These are phyloP conservation scores for Taphrina sp. DNA, from an alignment of 1,139 yeast genomes.

Conservation along the genomic window DNA sequence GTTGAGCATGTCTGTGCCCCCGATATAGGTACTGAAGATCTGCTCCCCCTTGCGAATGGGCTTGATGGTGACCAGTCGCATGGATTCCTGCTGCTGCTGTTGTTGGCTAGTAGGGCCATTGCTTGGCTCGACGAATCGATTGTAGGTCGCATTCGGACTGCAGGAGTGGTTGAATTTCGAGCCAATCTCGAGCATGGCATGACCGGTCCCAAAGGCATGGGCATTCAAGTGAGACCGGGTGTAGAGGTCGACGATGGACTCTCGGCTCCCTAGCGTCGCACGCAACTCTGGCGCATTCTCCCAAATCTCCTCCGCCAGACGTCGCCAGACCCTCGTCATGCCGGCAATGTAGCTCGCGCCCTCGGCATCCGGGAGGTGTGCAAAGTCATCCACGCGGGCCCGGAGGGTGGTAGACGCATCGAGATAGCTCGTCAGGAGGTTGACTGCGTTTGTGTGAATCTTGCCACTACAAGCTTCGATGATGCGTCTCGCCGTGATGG, in stretches of 20 bases:
- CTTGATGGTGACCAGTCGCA: conserved; percentile 25
- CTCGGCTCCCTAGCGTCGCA: not conserved
- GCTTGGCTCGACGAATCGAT: not conserved
- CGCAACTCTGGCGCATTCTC: not conserved
- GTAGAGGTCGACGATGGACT: conserved; percentile 6
- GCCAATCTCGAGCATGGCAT: conserved; percentile 26
- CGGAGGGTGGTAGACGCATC: not conserved
- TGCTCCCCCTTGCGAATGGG: conserved; percentile 11
- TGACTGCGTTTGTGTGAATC: conserved; percentile 16
- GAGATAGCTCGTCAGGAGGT: conserved; percentile 5
- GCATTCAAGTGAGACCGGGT: conserved; percentile 30
- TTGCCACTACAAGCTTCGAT: conserved; percentile 10
- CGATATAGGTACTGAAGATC: conserved; percentile 23
- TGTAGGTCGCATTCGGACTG: conserved; percentile 23
- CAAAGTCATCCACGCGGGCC: conserved; percentile 15
- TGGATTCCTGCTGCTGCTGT: not conserved
- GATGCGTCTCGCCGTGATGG: not conserved
- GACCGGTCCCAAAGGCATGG: conserved; percentile 9
- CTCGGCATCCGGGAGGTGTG: not conserved
- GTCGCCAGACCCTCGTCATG: conserved; percentile 17
- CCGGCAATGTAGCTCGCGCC: conserved; percentile 15
- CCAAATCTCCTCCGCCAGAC: conserved; percentile 10
- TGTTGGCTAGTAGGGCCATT: not conserved
- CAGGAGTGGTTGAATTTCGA: conserved; percentile 28
- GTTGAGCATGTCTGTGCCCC: conserved; percentile 25